Conservation (phyloP, 2,329 filamentous ascomycete species). For the Shiraia bambusicola region DNA sequence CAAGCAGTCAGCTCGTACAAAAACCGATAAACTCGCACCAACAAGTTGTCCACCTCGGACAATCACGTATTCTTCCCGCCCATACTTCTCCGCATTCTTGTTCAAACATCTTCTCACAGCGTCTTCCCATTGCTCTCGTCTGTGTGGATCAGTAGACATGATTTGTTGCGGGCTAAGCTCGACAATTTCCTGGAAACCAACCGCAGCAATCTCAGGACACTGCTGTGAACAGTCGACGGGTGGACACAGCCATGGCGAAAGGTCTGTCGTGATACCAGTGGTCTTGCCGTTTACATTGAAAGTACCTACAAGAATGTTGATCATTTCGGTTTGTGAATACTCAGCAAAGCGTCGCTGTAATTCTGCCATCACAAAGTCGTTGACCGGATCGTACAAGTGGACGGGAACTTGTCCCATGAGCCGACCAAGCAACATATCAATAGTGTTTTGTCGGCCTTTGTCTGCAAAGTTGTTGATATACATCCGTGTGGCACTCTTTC, state of each 20-base stretch:
- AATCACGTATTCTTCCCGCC: constrained; percentile 80
- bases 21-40: constrained; percentile 88
- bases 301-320: constrained; percentile 82
- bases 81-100: constrained; percentile 62
- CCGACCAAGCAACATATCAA: constrained; percentile 86
- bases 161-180: constrained; percentile 96
- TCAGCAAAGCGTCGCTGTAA: constrained; percentile 67
- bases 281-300: constrained; percentile 94
- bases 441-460: constrained; percentile 88
- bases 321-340: constrained; percentile 72
- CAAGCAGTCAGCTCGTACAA: constrained; percentile 77
- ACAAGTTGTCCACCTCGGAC: constrained; percentile 92
- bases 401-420: constrained; percentile 82
- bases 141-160: constrained; percentile 92
- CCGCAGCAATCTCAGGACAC: constrained; percentile 81
- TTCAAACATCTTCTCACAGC: constrained; percentile 80
- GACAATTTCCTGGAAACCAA: constrained; percentile 98
- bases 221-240: constrained; percentile 57
- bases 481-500: constrained; percentile 89
- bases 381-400: constrained; percentile 89
- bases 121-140: constrained; percentile 82
- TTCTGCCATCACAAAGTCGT: constrained; percentile 82
- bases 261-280: constrained; percentile 72
- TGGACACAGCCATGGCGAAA: constrained; percentile 84
- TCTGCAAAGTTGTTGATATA: constrained; percentile 99